Evolutionary conservation across 768 basidiomycete species (phyloP), one percentile per base, ranked within the genome.

Genomic region (Lactifluus rugatus): DNA sequence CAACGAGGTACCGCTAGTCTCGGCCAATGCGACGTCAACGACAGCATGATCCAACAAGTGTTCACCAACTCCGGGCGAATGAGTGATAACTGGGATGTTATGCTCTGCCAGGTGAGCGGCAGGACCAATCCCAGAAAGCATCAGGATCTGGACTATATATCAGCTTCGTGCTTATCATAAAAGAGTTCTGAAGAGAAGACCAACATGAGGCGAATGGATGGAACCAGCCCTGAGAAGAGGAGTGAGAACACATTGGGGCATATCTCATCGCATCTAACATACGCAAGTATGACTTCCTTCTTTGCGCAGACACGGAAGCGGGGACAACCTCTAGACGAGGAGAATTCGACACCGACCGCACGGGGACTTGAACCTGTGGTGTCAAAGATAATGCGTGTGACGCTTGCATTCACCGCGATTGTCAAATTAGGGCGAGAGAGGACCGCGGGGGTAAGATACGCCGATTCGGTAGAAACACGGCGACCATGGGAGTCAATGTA

Each of bases 101-200:
- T 82, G 72, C 37, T 73, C 68, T 11, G 72, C 62, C 37, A 92
- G 74, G 13, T 86, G 75, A 1, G 73, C 73, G 2, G 76, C 75
- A 36, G 88, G 86, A 2, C 90, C 91, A 48, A 93, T 72, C 11
- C 91, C 91, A 19, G 86, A 88, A 17, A 88, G 75, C 76, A 86
- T 77, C 14, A 88, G 74, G 51, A 87, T 78, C 73, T 86, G 31
- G 8, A 19, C 21, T 8, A 70, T 11, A 37, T 47, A 36, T 6
- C 28, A 21, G n/a, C 39, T 48, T 63, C 5, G 31, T 17, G 16
- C 0, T 52, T n/a, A 39, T 21, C 25, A 13, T 32, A 34, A 48
- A 21, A 54, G 10, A 11, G 32, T 9, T 11, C n/a, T n/a, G n/a
- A n/a, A n/a, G n/a, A n/a, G 21, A 39, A 19, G 11, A 61, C 72